Conservation (phyloP, 768 basidiomycete genomes). For the Mycena filopes region DNA sequence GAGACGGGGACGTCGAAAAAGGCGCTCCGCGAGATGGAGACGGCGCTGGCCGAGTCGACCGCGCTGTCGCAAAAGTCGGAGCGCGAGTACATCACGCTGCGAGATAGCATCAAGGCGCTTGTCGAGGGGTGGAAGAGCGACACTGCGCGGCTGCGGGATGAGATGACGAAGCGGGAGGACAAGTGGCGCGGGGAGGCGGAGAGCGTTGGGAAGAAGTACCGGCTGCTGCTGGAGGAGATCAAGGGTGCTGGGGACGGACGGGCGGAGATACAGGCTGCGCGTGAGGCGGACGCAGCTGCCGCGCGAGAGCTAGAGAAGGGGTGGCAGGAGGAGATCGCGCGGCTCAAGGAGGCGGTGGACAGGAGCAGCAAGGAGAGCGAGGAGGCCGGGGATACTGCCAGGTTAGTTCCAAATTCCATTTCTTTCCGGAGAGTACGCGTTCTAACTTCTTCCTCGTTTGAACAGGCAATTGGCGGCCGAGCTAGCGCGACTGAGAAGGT, state of each 20-base stretch:
- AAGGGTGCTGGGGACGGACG: constrained; percentile 59
- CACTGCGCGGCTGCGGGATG: constrained; percentile 73
- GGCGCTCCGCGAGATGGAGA: constrained; percentile 83
- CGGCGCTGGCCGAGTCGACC: constrained; percentile 76
- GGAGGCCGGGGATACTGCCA: constrained; percentile 68
- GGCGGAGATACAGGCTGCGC: constrained; percentile 59
- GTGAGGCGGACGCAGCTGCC: constrained; percentile 59
- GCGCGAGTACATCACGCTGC: constrained; percentile 82
- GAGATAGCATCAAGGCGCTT: constrained; percentile 80
- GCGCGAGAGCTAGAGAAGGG: constrained; percentile 68
- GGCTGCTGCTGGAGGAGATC: constrained; percentile 69
- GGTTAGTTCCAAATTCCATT: constrained; percentile 54
- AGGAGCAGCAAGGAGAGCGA: constrained; percentile 65
- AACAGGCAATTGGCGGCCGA: constrained; percentile 69
- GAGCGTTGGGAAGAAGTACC: constrained; percentile 75
- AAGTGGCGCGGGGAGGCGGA: constrained; percentile 75
- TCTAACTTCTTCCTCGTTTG: not conserved
- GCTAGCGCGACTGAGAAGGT: constrained; percentile 73
- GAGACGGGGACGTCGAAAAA: constrained; percentile 81
- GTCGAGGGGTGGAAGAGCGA: constrained; percentile 80
- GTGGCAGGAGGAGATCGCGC: constrained; percentile 67
- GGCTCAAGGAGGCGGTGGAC: constrained; percentile 64
- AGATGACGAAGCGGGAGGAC: constrained; percentile 81
- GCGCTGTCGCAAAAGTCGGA: constrained; percentile 83
- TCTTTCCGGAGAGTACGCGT: not conserved